Evolutionary conservation across 345 rosid species (phyloP), one percentile per base, ranked within the genome.

Genomic region (Eucalyptus sideroxylon): DNA sequence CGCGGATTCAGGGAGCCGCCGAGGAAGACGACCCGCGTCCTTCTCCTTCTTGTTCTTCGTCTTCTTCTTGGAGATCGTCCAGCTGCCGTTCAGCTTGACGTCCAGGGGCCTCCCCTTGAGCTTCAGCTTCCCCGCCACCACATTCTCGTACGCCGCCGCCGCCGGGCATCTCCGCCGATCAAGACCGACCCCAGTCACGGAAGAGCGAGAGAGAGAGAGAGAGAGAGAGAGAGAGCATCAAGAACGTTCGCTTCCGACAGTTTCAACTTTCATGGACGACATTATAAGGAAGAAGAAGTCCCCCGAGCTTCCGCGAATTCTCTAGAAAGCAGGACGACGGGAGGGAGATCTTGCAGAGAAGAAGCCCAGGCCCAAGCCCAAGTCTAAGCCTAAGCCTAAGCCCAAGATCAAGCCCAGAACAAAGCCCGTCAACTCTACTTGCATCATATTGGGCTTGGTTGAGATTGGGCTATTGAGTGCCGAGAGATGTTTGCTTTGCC

Each of bases 71-170:
- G 87, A 82, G 49, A 26, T 50, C 30, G 13, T 51, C 51, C 90
- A 45, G 85, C 90, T 14, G 60, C 89, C 89, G 23, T 62, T 53
- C 7, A 83, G 82, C 72, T 88, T 91, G 23, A 91, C 90, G 31
- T 87, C 56, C 24, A 89, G 89, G 10, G 89, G 88, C 59, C 16
- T 87, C 87, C 89, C 89, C 87, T 92, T 92, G 45, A 89, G 91
- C 89, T 90, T 92, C 87, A 92, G 88, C 82, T 69, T 92, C 55
- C 93, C 89, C 12, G 77, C 88, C 51, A 88, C 87, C 67, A 89
- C 86, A 59, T 91, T 92, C 60, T 88, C 91, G 90, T 89, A 92
- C 50, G 89, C 90, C n/a, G 59, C 26, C 50, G 59, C 26, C 50
- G 89, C 90, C n/a, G 72, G 91, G 88, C 92, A 87, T 89, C 82